Conservation (phyloP, 305 asterid genomes). For the Fraxinus baroniana region DNA sequence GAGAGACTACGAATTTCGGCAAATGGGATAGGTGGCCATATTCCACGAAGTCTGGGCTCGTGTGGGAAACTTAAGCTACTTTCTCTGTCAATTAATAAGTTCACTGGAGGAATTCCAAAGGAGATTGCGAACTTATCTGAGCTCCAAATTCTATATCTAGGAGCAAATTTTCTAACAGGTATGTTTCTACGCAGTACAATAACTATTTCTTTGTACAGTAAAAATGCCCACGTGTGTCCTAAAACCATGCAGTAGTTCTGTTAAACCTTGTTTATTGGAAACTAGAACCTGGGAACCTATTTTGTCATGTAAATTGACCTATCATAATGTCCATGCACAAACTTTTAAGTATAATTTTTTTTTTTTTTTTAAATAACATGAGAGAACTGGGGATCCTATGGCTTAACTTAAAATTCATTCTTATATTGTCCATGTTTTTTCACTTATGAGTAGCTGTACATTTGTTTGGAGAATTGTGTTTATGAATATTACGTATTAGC, state of each 20-base stretch:
- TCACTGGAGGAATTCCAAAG: slow-evolving; percentile 4
- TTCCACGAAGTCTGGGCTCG: background rate
- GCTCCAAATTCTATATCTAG: slow-evolving; percentile 6
- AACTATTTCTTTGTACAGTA: background rate
- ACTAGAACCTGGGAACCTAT: background rate
- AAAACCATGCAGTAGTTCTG: background rate
- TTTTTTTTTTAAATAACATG: background rate
- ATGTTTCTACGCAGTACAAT: background rate
- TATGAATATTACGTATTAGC: too few species aligned
- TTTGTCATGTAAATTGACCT: background rate
- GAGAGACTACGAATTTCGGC: background rate
- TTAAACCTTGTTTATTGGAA: background rate
- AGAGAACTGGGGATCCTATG: background rate
- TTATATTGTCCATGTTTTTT: too few species aligned
- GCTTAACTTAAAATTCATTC: too few species aligned
- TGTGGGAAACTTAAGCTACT: background rate
- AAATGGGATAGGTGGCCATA: background rate
- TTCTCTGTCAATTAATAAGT: background rate
- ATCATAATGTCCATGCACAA: background rate
- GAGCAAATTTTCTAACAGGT: slow-evolving; percentile 10
- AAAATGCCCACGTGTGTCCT: background rate
- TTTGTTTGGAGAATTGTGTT: background rate
- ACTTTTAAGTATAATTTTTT: too few species aligned
- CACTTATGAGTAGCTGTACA: too few species aligned
- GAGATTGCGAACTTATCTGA: slow-evolving; percentile 4